phyloP scores from a whole-genome alignment of 208 protist species.

The Wallacemonas sp. region DNA sequence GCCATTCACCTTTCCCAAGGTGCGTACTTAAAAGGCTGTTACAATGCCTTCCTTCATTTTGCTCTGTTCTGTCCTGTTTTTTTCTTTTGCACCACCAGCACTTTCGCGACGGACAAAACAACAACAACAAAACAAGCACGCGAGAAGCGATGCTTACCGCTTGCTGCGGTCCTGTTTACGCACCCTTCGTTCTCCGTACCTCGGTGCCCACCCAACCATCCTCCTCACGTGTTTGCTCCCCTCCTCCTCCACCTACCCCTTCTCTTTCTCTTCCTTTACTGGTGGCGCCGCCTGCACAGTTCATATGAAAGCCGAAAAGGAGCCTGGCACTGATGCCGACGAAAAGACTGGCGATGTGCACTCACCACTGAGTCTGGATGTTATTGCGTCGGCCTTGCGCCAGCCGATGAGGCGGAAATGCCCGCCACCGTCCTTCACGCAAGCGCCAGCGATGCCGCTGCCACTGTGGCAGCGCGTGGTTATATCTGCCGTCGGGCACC shows the following conservation, averaged over 20 bases:
- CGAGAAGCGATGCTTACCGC: too few species aligned
- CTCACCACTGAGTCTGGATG: background rate
- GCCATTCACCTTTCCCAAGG: too few species aligned
- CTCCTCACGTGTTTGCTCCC: background rate
- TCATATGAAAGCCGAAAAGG: background rate
- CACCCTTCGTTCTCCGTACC: too few species aligned
- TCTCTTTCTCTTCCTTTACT: background rate
- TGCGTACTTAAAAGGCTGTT: too few species aligned
- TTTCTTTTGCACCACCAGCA: too few species aligned
- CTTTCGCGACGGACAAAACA: too few species aligned
- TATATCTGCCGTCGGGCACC: conserved; percentile 40
- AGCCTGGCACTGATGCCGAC: background rate
- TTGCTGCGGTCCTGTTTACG: too few species aligned
- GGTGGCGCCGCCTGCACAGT: too few species aligned
- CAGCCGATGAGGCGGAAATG: conserved; percentile 15
- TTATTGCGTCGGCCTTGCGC: background rate
- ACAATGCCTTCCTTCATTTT: too few species aligned
- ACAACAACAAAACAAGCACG: too few species aligned
- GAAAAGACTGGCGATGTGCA: background rate
- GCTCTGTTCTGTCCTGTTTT: too few species aligned
- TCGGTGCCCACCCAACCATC: too few species aligned
- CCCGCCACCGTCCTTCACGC: conserved; percentile 35
- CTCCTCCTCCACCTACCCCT: background rate
- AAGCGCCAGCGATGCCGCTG: conserved; percentile 35
- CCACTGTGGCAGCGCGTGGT: conserved; percentile 67